Base-by-base conservation (phyloP, 2,329 filamentous ascomycete species). In the Grosmannia serpens region DNA sequence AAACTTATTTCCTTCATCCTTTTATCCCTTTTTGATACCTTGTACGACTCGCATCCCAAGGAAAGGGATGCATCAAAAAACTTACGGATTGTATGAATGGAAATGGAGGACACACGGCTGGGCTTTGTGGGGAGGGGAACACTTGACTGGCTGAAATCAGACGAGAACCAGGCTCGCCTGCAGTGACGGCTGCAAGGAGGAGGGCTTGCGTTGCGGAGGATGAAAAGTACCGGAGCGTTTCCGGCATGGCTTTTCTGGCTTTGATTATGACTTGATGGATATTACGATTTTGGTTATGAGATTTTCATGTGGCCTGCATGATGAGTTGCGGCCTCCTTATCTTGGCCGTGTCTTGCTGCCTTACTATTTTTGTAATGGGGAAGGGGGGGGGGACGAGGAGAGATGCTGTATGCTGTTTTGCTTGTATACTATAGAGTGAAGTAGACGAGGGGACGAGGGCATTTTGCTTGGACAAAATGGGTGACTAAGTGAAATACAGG, bases 271-370 rank as follows among this genome's bases (percentile, higher is more conserved):
- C 58, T 56, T 59, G 52, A 61, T 24, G 59, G 55, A 50, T 35
- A 58, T 63, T 62, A 61, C 60, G 60, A 60, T 57, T 63, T 60
- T 60, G 56, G 58, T 60, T 61, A 59, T 59, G 58, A 61, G 55
- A 58, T 62, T 58, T 58, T 22, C 7, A 33, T 17, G 24, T 27
- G 35, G 15, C n/a, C 29, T 24, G 29, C 55, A 41, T 44, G 29
- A 50, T 64, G 56, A 54, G 60, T 60, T 57, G 61, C 46, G 33
- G 26, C 33, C 31, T 26, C n/a, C 31, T 22, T 29, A 11, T 41
- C 38, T 51, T 55, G 33, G 29, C 31, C 22, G 31, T 38, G 27
- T 58, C n/a, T 26, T 56, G 10, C 41, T 56, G 51, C 22, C 46
- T 22, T 49, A 26, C 54, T 52, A 26, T 46, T 33, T 46, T 59